Evolutionary conservation across 768 basidiomycete species (phyloP).

Genomic region (Mrakia frigida): DNA sequence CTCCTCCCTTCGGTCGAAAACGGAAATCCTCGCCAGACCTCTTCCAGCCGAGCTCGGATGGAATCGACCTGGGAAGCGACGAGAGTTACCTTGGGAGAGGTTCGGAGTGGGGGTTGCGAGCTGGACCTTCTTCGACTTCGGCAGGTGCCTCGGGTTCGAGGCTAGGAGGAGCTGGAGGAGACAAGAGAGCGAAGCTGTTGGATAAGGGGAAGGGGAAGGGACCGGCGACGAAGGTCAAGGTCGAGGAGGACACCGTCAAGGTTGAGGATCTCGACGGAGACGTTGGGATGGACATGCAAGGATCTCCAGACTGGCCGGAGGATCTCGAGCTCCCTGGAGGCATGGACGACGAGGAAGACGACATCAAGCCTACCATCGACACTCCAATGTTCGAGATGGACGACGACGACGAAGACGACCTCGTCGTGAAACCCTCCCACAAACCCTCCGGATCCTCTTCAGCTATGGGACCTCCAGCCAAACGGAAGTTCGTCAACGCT

Average conservation of each 20-base stretch:
- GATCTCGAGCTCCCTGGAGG: conserved; percentile 35
- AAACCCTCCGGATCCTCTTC: conserved; percentile 27
- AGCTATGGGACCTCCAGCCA: conserved; percentile 5
- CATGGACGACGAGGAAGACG: conserved; percentile 38
- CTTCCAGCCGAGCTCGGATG: conserved; percentile 20
- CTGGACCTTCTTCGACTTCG: background rate
- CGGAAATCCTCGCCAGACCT: conserved; percentile 41
- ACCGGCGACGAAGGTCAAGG: conserved; percentile 37
- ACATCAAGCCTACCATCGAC: conserved; percentile 33
- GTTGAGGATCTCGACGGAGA: conserved; percentile 36
- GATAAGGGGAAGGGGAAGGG: conserved; percentile 36
- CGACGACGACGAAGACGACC: conserved; percentile 37
- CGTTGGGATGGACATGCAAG: conserved; percentile 36
- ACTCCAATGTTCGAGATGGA: conserved; percentile 8
- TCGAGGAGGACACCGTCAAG: conserved; percentile 38
- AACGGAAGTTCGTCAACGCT: conserved; percentile 24
- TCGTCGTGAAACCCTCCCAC: conserved; percentile 38
- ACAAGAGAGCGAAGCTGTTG: background rate
- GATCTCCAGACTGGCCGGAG: conserved; percentile 31
- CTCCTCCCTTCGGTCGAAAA: conserved; percentile 58
- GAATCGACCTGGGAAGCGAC: conserved; percentile 21
- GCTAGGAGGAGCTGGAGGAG: conserved; percentile 26
- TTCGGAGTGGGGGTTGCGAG: background rate
- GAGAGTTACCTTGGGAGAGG: conserved; percentile 9
- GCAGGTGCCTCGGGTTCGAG: background rate